Conservation (phyloP, 78 protist genomes). For the Dictyostelium purpureum region DNA sequence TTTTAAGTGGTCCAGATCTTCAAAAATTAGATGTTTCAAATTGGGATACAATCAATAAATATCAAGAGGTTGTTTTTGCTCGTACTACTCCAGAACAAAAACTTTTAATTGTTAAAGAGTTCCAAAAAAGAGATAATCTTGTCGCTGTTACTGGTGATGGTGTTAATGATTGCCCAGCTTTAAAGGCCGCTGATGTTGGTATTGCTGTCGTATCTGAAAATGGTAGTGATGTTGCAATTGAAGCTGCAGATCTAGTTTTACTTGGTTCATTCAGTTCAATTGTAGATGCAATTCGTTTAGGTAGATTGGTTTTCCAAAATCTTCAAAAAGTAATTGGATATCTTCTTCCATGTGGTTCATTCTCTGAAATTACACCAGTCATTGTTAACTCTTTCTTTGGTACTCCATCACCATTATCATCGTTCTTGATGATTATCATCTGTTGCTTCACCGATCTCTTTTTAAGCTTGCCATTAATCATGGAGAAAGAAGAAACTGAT, state of each 20-base stretch:
- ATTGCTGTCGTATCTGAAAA: conserved; percentile 95
- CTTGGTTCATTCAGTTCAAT: conserved; percentile 94
- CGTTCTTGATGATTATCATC: conserved; percentile 86
- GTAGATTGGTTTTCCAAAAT: conserved; percentile 77
- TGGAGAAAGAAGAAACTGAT: conserved; percentile 32
- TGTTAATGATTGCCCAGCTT: conserved; percentile 98
- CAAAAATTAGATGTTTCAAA: conserved; percentile 77
- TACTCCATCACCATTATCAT: conserved; percentile 90
- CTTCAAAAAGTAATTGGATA: conserved; percentile 47
- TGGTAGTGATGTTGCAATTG: conserved; percentile 92
- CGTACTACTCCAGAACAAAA: conserved; percentile 94
- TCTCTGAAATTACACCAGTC: conserved; percentile 94
- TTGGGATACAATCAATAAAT: conserved; percentile 69
- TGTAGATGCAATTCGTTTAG: conserved; percentile 95
- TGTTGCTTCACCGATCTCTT: conserved; percentile 92
- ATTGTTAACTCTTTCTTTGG: conserved; percentile 82
- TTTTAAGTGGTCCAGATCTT: conserved; percentile 90
- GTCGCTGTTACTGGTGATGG: conserved; percentile 99
- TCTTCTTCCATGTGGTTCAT: conserved; percentile 80
- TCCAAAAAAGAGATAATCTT: conserved; percentile 82
- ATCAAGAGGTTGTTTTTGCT: conserved; percentile 91
- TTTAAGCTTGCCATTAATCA: conserved; percentile 85
- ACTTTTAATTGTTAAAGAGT: conserved; percentile 84
- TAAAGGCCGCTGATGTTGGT: conserved; percentile 96
- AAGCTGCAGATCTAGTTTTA: conserved; percentile 92